These are phyloP conservation scores for Nicotiana sylvestris DNA, from an alignment of 257 asterid genomes.

Conservation along the genomic window DNA sequence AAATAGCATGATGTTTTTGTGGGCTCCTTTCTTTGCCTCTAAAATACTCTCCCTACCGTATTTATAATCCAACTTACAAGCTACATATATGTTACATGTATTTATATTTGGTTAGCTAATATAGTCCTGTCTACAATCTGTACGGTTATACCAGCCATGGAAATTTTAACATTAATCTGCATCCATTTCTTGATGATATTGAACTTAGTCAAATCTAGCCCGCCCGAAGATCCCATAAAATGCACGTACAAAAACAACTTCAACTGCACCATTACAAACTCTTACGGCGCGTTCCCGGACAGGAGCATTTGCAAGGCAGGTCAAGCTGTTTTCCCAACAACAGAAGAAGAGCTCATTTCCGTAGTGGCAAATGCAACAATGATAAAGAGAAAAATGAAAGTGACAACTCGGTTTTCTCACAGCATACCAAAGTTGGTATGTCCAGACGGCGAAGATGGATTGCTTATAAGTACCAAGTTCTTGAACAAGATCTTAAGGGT, in stretches of 20 bases:
- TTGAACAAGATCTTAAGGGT: neutral
- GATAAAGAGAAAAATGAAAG: slow-evolving; percentile 26
- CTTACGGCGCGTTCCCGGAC: slow-evolving; percentile 25
- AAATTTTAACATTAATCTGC: neutral
- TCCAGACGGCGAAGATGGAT: slow-evolving; percentile 22
- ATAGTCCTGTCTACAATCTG: neutral
- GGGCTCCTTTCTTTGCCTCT: neutral
- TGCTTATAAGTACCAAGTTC: slow-evolving; percentile 26
- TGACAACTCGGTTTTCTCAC: slow-evolving; percentile 25
- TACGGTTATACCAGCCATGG: neutral
- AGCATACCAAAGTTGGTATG: slow-evolving; percentile 29
- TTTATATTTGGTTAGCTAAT: neutral
- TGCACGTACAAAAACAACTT: slow-evolving; percentile 17
- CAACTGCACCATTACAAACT: slow-evolving; percentile 28
- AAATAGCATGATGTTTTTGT: neutral
- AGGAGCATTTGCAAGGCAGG: slow-evolving; percentile 26
- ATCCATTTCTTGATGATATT: neutral
- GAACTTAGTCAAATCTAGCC: neutral
- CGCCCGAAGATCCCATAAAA: slow-evolving; percentile 29
- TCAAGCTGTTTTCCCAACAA: slow-evolving; percentile 11
- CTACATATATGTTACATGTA: neutral
- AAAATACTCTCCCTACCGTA: neutral
- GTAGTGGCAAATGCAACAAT: slow-evolving; percentile 23
- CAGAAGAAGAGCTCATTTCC: slow-evolving; percentile 26
- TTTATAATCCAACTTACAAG: neutral